Percentiles rank a stretch among this genome's conserved stretches.
These are phyloP conservation scores for Hydnomerulius pinastri DNA, from an alignment of 768 basidiomycete species.

Conservation along the genomic window DNA sequence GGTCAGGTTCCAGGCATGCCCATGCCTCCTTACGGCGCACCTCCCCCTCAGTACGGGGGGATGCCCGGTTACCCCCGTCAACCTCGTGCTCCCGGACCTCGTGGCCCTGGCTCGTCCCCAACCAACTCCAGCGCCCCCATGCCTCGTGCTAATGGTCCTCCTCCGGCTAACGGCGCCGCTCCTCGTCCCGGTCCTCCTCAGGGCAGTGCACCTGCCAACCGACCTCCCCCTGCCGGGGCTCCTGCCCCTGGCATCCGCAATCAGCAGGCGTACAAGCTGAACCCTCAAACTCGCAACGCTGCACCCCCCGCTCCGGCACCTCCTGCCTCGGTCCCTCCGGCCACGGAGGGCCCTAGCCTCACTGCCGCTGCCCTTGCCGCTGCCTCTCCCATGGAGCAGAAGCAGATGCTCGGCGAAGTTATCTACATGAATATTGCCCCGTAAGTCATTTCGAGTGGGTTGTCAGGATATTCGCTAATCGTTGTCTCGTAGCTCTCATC, in stretches of 20 bases:
- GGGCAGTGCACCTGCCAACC: conserved; percentile 43
- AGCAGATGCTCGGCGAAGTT: conserved; percentile 98
- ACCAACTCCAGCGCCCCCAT: conserved; percentile 61
- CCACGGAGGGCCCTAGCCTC: conserved; percentile 57
- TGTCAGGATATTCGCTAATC: conserved; percentile 7
- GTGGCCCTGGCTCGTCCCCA: conserved; percentile 72
- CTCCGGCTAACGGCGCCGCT: conserved; percentile 53
- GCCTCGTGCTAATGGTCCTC: conserved; percentile 66
- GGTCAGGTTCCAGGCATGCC: conserved; percentile 78
- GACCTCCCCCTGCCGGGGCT: conserved; percentile 45
- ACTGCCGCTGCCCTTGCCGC: conserved; percentile 62
- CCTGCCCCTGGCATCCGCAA: conserved; percentile 44
- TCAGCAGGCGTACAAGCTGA: conserved; percentile 34
- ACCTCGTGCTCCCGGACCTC: conserved; percentile 63
- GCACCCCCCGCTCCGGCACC: conserved; percentile 33
- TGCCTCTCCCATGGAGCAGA: conserved; percentile 81
- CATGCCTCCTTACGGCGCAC: conserved; percentile 72
- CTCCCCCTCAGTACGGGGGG: conserved; percentile 75
- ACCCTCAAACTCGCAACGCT: conserved; percentile 39
- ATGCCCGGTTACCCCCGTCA: conserved; percentile 65
- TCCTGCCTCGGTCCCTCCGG: conserved; percentile 43
- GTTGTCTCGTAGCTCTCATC: conserved; percentile 62
- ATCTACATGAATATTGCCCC: conserved; percentile 88
- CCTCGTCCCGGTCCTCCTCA: conserved; percentile 48
- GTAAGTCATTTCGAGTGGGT: conserved; percentile 45